Conservation (phyloP, 2,329 filamentous ascomycete species). For the Magnaporthiopsis rhizophila region DNA sequence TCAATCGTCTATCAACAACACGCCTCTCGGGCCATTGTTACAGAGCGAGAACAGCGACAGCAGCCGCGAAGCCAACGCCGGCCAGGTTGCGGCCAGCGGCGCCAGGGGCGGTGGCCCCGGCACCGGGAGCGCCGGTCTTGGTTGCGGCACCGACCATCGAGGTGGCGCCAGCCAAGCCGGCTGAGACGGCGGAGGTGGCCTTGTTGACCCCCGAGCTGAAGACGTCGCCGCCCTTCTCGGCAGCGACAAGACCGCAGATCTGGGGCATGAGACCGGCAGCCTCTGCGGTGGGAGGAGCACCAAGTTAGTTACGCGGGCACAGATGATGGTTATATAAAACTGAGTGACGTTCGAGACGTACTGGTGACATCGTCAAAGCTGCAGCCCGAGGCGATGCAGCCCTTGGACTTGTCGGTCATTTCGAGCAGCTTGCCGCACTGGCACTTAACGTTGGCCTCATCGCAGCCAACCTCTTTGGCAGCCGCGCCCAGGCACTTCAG, state of each 20-base stretch:
- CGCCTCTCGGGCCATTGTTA: neutral
- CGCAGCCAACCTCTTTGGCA: constrained; percentile 37
- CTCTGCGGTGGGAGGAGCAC: neutral
- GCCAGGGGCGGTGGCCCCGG: constrained; percentile 1
- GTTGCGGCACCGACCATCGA: neutral
- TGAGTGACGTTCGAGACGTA: constrained; percentile 20
- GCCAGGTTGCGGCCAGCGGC: constrained; percentile 1
- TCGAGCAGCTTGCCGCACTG: constrained; percentile 34
- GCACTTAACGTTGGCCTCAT: constrained; percentile 37
- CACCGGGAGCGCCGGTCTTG: neutral
- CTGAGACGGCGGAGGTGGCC: neutral
- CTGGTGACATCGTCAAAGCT: constrained; percentile 16
- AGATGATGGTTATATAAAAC: constrained; percentile 17
- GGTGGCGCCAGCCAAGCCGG: neutral
- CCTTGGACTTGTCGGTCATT: constrained; percentile 21
- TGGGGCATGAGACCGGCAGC: neutral
- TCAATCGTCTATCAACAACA: neutral
- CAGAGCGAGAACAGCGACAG: neutral
- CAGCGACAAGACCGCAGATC: neutral
- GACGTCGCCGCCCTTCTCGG: neutral
- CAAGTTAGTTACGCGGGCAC: neutral
- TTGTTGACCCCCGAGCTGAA: neutral
- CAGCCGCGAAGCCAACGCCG: constrained; percentile 2
- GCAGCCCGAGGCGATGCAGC: constrained; percentile 26
- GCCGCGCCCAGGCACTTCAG: constrained; percentile 38